These are phyloP conservation scores for Aspergillus brasiliensis DNA, from an alignment of 2,329 filamentous ascomycete genomes.

Conservation along the genomic window DNA sequence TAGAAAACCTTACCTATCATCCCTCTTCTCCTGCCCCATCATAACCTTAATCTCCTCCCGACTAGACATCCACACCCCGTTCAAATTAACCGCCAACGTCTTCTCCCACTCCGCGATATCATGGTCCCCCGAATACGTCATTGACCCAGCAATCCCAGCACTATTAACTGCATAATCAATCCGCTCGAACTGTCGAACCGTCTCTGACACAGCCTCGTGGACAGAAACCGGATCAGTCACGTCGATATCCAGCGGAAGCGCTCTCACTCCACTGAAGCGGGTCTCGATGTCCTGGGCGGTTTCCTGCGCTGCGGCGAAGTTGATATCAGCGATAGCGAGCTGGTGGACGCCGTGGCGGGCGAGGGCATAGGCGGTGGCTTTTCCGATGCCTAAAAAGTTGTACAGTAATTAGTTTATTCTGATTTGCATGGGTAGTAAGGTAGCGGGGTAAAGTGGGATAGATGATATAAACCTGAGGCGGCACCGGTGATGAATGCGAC, in stretches of 20 bases:
- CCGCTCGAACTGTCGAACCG: neutral
- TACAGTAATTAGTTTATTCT: too few relatives aligned
- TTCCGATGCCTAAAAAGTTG: constrained; percentile 14
- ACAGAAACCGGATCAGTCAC: constrained; percentile 6
- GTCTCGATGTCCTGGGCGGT: neutral
- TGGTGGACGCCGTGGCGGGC: neutral
- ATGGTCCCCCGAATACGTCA: neutral
- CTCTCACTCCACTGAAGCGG: neutral
- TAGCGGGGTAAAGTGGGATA: neutral
- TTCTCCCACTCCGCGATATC: constrained; percentile 1
- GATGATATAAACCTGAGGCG: neutral
- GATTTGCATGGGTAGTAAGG: neutral
- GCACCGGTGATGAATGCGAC: constrained; percentile 1
- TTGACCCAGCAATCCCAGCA: constrained; percentile 4
- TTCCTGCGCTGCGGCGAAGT: neutral
- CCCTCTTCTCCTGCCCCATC: constrained; percentile 14
- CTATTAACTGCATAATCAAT: constrained; percentile 12
- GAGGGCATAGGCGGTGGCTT: constrained; percentile 4
- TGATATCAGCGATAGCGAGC: constrained; percentile 6
- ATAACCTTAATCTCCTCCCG: constrained; percentile 9
- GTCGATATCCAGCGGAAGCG: neutral
- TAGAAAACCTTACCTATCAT: neutral
- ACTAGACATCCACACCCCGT: constrained; percentile 11
- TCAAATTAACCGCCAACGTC: constrained; percentile 3
- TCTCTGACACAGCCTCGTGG: neutral